A percentile compares a stretch with the other conserved stretches of the same genome.
These are phyloP conservation scores for Truncatella angustata DNA, from an alignment of 2,329 filamentous ascomycete species.

Conservation along the genomic window DNA sequence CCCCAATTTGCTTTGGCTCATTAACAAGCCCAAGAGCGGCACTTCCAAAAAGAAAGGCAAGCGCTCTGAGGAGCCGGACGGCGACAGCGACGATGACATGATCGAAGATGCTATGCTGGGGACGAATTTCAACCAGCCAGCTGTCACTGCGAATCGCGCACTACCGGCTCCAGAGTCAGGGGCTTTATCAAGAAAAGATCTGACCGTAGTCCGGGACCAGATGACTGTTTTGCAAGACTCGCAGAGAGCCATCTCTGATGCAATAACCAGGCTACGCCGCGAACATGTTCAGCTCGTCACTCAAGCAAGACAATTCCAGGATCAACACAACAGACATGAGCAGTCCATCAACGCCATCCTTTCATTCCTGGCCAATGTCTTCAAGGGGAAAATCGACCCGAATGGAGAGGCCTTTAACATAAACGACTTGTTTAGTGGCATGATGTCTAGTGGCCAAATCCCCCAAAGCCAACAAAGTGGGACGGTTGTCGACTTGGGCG, in stretches of 20 bases:
- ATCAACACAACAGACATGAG: constrained; percentile 91
- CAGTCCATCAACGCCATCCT: constrained; percentile 99
- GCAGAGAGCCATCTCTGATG: constrained; percentile 79
- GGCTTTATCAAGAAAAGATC: constrained; percentile 66
- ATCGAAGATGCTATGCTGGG: constrained; percentile 39
- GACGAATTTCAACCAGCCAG: constrained; percentile 32
- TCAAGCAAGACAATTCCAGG: constrained; percentile 86
- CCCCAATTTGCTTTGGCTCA: constrained; percentile 90
- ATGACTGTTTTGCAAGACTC: constrained; percentile 80
- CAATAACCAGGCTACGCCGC: constrained; percentile 75
- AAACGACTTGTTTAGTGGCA: constrained; percentile 77
- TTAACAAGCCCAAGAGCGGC: constrained; percentile 88
- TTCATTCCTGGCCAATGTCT: constrained; percentile 94
- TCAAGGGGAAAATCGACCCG: constrained; percentile 88
- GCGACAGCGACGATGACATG: constrained; percentile 69
- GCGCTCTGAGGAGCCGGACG: constrained; percentile 61
- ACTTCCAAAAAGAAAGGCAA: constrained; percentile 56
- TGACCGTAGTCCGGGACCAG: constrained; percentile 75
- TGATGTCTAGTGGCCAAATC: constrained; percentile 59
- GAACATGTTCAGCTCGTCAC: constrained; percentile 88
- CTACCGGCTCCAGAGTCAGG: constrained; percentile 44
- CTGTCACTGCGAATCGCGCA: constrained; percentile 28
- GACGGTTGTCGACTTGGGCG: constrained; percentile 60
- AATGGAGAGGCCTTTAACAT: constrained; percentile 74
- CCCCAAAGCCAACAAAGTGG: constrained; percentile 47